These are phyloP conservation scores for Metschnikowia dekortorum DNA, from an alignment of 805 yeast genomes.

Conservation along the genomic window DNA sequence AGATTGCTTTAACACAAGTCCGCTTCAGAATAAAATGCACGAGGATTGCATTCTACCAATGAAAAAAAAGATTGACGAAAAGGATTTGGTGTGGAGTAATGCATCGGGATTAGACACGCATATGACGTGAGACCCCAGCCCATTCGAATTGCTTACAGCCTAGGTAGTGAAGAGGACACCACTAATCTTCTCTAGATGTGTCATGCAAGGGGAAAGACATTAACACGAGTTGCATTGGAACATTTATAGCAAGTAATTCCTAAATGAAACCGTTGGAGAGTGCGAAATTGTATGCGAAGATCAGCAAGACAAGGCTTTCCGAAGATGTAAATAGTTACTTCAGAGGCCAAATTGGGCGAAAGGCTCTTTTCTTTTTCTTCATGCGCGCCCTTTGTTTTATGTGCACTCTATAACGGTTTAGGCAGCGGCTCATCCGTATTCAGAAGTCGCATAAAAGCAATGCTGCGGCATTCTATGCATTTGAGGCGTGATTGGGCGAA, in stretches of 20 bases:
- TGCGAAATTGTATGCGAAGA: not conserved
- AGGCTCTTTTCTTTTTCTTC: not conserved
- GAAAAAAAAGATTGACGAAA: not conserved
- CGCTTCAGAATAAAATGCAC: constrained; percentile 13
- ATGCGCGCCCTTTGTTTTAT: not conserved
- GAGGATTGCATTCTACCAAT: not conserved
- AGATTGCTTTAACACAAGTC: constrained; percentile 8
- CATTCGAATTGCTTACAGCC: not conserved
- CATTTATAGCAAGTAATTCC: not conserved
- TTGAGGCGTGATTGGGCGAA: not conserved
- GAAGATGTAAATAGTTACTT: not conserved
- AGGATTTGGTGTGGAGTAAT: not conserved
- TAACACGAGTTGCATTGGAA: not conserved
- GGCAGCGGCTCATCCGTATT: not conserved
- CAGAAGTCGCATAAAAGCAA: not conserved
- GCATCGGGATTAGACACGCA: not conserved
- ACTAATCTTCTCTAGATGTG: not conserved
- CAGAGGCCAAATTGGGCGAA: too few relatives aligned
- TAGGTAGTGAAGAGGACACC: not conserved
- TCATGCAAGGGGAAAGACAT: not conserved
- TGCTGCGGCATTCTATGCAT: not conserved
- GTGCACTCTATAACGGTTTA: not conserved
- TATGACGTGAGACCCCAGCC: not conserved
- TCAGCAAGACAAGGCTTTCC: not conserved
- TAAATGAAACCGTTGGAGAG: not conserved